Evolutionary conservation across 164 flowering plant species (phyloP).

Genomic region (Berberis vulgaris): DNA sequence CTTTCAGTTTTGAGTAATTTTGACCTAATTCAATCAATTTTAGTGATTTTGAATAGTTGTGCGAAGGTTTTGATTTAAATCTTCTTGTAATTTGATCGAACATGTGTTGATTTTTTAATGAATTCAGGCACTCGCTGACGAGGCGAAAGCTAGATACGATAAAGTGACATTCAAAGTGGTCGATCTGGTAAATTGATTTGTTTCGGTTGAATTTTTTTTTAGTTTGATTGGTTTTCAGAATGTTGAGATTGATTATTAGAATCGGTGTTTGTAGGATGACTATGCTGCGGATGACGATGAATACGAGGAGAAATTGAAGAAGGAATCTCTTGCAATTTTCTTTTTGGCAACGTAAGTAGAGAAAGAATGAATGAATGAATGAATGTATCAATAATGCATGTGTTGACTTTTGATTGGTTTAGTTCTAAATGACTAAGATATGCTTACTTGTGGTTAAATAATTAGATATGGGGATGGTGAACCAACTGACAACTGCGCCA

Average conservation of each 20-base stretch:
- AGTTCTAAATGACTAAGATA: background rate
- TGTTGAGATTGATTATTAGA: background rate
- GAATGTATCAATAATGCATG: background rate
- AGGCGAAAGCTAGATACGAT: constrained; percentile 77
- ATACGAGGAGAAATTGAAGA: constrained; percentile 71
- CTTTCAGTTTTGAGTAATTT: too few relatives aligned
- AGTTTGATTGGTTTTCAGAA: background rate
- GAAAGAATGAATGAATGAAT: background rate
- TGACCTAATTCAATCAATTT: background rate
- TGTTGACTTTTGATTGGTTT: background rate
- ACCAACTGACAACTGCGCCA: constrained; percentile 97
- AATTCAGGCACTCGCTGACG: constrained; percentile 71
- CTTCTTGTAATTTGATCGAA: background rate
- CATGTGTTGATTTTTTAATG: constrained; percentile 3
- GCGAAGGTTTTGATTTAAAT: background rate
- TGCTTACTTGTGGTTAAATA: constrained; percentile 1
- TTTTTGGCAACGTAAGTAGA: constrained; percentile 82
- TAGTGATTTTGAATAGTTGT: background rate
- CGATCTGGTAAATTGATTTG: constrained; percentile 51
- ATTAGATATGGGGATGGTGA: constrained; percentile 52
- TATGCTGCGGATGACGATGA: constrained; percentile 89
- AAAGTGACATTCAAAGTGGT: constrained; percentile 68
- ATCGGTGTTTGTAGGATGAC: constrained; percentile 58
- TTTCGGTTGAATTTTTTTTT: background rate
- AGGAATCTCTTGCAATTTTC: constrained; percentile 64